A percentile compares a stretch with the other conserved stretches of the same genome.
Conservation (phyloP, 306 rosid species). For the Pachyrhizus erosus region DNA sequence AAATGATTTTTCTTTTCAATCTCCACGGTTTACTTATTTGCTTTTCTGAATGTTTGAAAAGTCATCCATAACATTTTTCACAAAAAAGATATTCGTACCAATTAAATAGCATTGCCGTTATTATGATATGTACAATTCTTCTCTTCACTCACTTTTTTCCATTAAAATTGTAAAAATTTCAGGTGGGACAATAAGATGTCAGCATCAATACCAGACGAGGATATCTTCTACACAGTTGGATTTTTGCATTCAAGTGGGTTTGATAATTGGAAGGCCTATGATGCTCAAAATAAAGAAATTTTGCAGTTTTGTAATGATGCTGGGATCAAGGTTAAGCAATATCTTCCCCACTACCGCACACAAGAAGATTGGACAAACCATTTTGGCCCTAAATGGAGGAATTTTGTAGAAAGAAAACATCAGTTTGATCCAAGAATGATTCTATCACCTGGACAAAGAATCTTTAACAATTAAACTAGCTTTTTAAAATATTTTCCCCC, state of each 20-base stretch:
- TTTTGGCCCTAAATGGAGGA: conserved; percentile 80
- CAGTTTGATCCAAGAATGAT: conserved; percentile 83
- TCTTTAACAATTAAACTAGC: conserved; percentile 54
- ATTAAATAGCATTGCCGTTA: background rate
- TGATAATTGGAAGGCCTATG: conserved; percentile 68
- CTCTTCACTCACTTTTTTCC: background rate
- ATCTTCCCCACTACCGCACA: conserved; percentile 75
- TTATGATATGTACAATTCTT: background rate
- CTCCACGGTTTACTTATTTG: background rate
- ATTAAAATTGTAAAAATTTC: conserved; percentile 29
- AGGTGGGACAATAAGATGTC: conserved; percentile 90
- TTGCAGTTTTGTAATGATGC: conserved; percentile 60
- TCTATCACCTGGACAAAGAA: conserved; percentile 84
- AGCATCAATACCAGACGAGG: conserved; percentile 79
- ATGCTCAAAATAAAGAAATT: conserved; percentile 71
- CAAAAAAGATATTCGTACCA: background rate
- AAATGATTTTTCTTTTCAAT: background rate
- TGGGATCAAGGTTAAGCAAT: conserved; percentile 74
- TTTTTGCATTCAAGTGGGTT: conserved; percentile 77
- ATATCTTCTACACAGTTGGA: conserved; percentile 77
- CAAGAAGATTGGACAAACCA: conserved; percentile 73
- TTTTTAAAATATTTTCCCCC: background rate
- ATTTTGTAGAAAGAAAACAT: conserved; percentile 58
- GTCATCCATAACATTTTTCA: background rate
- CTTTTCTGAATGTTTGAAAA: background rate